Conservation (phyloP, 345 rosid species). For the Aquilaria malaccensis region DNA sequence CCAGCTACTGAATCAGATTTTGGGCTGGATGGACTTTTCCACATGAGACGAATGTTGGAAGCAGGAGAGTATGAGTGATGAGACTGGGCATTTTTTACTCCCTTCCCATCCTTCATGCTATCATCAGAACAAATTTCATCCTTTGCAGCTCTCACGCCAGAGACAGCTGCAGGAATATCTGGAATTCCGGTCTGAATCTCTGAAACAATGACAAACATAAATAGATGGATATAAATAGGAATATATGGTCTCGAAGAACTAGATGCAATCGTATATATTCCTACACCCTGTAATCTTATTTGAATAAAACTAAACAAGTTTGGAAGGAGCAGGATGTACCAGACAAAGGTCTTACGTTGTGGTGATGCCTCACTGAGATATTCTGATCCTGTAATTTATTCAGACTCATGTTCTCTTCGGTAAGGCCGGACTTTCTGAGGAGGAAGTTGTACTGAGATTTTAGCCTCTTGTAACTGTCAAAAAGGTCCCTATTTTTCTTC, state of each 20-base stretch:
- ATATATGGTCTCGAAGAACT: too few relatives aligned
- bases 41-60: constrained; percentile 7
- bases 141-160: constrained; percentile 30
- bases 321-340: constrained; percentile 28
- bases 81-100: constrained; percentile 26
- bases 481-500: constrained; percentile 30
- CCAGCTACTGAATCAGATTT: constrained; percentile 42
- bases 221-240: neutral
- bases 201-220: constrained; percentile 15
- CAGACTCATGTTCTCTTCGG: constrained; percentile 31
- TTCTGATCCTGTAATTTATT: constrained; percentile 30
- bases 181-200: constrained; percentile 22
- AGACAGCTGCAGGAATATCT: constrained; percentile 12
- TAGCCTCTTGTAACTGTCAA: constrained; percentile 45
- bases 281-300: too few relatives aligned
- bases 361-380: constrained; percentile 23
- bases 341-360: constrained; percentile 23
- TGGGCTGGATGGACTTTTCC: constrained; percentile 23
- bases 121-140: constrained; percentile 21
- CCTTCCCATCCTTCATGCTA: constrained; percentile 27
- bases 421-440: constrained; percentile 38
- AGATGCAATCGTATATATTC: too few relatives aligned
- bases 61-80: constrained; percentile 28
- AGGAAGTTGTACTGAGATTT: constrained; percentile 68
- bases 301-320: neutral